These are phyloP conservation scores for Hanseniaspora occidentalis DNA, from an alignment of 805 yeast species.

Conservation along the genomic window DNA sequence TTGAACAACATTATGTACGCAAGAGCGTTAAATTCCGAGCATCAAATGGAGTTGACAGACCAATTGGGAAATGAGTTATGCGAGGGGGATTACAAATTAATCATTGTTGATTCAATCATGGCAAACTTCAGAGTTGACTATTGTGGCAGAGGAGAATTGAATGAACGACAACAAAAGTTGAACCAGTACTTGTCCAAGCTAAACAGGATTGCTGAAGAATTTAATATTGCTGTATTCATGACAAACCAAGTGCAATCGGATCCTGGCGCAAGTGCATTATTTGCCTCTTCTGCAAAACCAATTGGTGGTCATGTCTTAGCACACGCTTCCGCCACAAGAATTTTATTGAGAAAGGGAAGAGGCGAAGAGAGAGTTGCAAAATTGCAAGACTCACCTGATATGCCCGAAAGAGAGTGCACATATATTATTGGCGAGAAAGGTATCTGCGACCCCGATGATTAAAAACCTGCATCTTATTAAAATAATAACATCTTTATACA, in stretches of 20 bases:
- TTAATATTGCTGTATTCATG: conserved; percentile 63
- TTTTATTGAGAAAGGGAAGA: conserved; percentile 60
- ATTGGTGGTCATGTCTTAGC: conserved; percentile 78
- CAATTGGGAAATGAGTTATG: conserved; percentile 55
- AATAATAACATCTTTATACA: not conserved
- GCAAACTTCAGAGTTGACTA: conserved; percentile 70
- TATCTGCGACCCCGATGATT: conserved; percentile 37
- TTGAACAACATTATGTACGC: conserved; percentile 65
- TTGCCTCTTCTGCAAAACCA: conserved; percentile 75
- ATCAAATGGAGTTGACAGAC: conserved; percentile 61
- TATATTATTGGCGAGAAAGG: conserved; percentile 62
- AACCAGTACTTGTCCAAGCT: conserved; percentile 42
- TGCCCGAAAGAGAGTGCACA: conserved; percentile 71
- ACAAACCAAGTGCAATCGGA: conserved; percentile 75
- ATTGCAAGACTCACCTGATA: conserved; percentile 69
- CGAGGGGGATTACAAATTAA: conserved; percentile 50
- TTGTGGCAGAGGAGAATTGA: conserved; percentile 65
- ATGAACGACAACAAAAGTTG: conserved; percentile 63
- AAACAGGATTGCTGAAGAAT: conserved; percentile 60
- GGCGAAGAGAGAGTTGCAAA: conserved; percentile 75
- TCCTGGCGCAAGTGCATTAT: conserved; percentile 69
- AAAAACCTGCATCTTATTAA: not conserved
- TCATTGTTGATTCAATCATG: conserved; percentile 64
- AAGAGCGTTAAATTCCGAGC: conserved; percentile 66
- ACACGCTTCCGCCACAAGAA: conserved; percentile 70